These are phyloP conservation scores for Claviceps lovelessii DNA, from an alignment of 2,329 filamentous ascomycete genomes.

Conservation along the genomic window DNA sequence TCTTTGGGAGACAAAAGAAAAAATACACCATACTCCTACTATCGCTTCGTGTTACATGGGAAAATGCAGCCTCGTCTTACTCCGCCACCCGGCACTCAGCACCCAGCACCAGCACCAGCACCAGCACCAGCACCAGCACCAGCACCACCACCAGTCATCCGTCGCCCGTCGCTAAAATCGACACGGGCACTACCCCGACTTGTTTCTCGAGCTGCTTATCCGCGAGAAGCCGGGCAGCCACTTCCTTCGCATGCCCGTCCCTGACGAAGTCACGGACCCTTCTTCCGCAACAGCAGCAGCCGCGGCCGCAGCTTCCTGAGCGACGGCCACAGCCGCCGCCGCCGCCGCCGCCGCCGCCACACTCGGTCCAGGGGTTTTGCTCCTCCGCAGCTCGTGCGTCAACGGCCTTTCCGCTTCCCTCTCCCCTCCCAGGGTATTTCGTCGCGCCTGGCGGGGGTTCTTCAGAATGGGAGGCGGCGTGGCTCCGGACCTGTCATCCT, in stretches of 20 bases:
- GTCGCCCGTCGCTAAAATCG: too few species aligned
- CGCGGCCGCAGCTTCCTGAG: constrained; percentile 1
- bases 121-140: too few species aligned
- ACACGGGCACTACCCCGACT: constrained; percentile 6
- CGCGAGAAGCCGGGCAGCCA: constrained; percentile 22
- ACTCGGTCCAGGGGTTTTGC: constrained; percentile 3
- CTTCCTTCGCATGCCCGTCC: constrained; percentile 19
- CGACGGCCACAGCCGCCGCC: constrained; percentile 8
- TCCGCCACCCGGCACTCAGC: too few species aligned
- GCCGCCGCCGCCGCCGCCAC: constrained; percentile 3
- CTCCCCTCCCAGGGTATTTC: constrained; percentile 13
- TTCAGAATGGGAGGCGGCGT: constrained; percentile 44
- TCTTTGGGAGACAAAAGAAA: too few species aligned
- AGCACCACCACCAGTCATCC: too few species aligned
- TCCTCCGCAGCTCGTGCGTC: constrained; percentile 4
- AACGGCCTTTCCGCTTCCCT: constrained; percentile 8
- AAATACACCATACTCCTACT: too few species aligned
- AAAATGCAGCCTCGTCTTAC: too few species aligned
- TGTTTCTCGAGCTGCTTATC: constrained; percentile 12
- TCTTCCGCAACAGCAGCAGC: constrained; percentile 6
- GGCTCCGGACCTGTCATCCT: constrained; percentile 32
- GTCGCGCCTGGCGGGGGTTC: constrained; percentile 22
- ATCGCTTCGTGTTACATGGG: too few species aligned
- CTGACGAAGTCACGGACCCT: constrained; percentile 6
- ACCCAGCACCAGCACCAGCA: too few species aligned